Base-by-base conservation (phyloP, 169 alveolate species). In the Theileria sp. region DNA sequence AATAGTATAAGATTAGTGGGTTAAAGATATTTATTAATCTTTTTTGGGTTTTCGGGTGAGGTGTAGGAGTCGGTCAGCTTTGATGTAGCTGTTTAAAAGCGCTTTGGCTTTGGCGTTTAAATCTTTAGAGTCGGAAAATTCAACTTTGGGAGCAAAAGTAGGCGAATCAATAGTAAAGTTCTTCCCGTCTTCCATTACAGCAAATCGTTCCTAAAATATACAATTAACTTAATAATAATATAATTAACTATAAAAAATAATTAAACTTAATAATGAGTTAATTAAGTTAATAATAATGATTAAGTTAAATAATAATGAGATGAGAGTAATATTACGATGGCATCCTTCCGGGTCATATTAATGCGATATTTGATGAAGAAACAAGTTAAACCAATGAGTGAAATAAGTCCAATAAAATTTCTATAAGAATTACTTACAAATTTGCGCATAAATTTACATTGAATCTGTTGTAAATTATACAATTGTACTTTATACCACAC, bases 61-160 rank as follows among this genome's bases (percentile, higher is more conserved):
- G 25, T 44, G 17, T 66, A 21, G 25, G 19, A 66, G 67, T 19
- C 67, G 8, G 26, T 58, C 67, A 28, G 38, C 38, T 54, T 25
- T 36, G 1, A 44, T 36, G 9, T 66, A 44, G 75, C 19, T 66
- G 51, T 66, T 66, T 12, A 36, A 25, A 26, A 66, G 34, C 13
- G 75, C 26, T 9, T 8, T 66, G 56, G 61, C 75, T 25, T 15
- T 66, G 75, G 75, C 3, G 17, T 28, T 66, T 15, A 32, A 21
- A 9, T 32, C 51, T 12, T 21, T 21, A 19, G 75, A 66, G 44
- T 38, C 80, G 28, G 68, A 72, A 62, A 66, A 30, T n/a, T 82
- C 71, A 19, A 82, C 77, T 21, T 82, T 82, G 32, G 88, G 88
- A 26, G 88, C 88, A 54, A 82, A 75, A 19, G 78, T 70, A 32